Evolutionary conservation across 768 basidiomycete genomes (phyloP).

Genomic region (Boletus rubroflammeus): DNA sequence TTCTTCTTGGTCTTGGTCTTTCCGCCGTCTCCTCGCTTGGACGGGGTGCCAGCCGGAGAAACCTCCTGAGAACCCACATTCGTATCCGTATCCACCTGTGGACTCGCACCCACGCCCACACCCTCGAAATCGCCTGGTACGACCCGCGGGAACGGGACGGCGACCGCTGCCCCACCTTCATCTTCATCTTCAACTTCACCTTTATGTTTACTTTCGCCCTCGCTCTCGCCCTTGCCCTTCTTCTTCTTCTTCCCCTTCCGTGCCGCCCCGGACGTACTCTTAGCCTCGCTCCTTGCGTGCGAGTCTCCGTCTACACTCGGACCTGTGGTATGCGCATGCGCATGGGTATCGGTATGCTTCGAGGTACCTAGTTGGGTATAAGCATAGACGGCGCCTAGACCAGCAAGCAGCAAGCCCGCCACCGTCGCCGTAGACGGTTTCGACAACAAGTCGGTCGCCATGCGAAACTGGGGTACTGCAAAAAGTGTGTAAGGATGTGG

Average conservation of each 20-base stretch:
- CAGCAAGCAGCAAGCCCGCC: constrained; percentile 29
- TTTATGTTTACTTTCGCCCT: too few relatives aligned
- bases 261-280: background rate
- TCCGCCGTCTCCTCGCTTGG: constrained; percentile 32
- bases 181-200: background rate
- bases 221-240: background rate
- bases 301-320: background rate
- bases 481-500: background rate
- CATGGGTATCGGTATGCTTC: background rate
- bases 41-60: background rate
- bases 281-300: background rate
- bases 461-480: background rate
- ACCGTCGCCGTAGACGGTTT: constrained; percentile 33
- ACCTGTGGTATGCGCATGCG: background rate
- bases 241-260: background rate
- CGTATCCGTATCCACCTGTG: background rate
- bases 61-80: background rate
- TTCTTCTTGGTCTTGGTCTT: constrained; percentile 40
- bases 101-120: background rate
- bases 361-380: constrained; percentile 5
- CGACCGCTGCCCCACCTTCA: background rate
- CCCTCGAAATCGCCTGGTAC: constrained; percentile 17
- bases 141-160: background rate
- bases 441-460: constrained; percentile 42
- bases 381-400: constrained; percentile 18